A percentile compares a stretch with the other conserved stretches of the same genome.
Evolutionary conservation across 257 asterid species (phyloP).

Genomic region (Vinca minor): DNA sequence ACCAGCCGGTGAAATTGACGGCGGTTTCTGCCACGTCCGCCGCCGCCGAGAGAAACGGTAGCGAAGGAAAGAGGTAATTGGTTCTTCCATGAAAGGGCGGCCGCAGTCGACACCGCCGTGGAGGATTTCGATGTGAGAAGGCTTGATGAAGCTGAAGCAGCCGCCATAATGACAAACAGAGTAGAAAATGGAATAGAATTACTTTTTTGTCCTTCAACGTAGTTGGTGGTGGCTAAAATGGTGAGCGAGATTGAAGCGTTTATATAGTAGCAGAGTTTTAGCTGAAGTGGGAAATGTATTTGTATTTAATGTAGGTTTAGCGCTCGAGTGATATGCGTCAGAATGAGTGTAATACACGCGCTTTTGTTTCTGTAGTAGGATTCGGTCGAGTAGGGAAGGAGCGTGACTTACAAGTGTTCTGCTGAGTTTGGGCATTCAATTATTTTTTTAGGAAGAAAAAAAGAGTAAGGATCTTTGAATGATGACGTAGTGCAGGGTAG

Average conservation of each 20-base stretch:
- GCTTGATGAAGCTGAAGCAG: constrained; percentile 37
- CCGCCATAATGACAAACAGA: constrained; percentile 34
- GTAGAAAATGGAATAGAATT: background rate
- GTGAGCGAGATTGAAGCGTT: background rate
- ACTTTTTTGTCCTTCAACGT: too few species aligned
- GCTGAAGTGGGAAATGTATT: background rate
- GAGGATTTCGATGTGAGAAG: constrained; percentile 31
- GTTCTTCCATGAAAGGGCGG: constrained; percentile 34
- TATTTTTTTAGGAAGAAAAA: too few species aligned
- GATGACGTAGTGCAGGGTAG: too few species aligned
- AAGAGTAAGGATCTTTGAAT: too few species aligned
- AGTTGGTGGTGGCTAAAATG: constrained; percentile 11
- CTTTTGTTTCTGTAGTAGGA: background rate
- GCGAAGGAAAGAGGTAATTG: constrained; percentile 33
- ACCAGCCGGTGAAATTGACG: constrained; percentile 36
- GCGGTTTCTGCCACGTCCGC: constrained; percentile 23
- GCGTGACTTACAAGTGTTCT: background rate
- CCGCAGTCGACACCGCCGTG: constrained; percentile 22
- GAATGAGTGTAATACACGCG: background rate
- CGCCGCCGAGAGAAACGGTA: constrained; percentile 27
- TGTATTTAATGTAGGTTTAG: too few species aligned
- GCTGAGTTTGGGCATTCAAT: background rate
- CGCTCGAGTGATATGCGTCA: too few species aligned
- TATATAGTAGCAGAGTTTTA: background rate
- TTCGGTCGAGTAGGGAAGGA: background rate